phyloP scores from a whole-genome alignment of 441 rosid species.

The Pelargonium myrrhifolium region DNA sequence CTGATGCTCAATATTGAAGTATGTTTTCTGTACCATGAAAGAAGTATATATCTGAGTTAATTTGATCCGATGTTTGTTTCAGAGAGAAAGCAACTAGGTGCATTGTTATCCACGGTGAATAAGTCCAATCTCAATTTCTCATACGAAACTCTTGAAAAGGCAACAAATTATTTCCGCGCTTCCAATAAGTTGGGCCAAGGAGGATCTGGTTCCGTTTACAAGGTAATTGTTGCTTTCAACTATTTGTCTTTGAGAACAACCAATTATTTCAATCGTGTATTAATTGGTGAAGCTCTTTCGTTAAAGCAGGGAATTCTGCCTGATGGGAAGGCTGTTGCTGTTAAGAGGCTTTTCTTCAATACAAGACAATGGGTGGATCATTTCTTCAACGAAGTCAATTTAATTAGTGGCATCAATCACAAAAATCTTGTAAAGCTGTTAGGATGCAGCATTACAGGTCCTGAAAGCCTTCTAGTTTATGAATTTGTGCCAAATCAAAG shows the following conservation, averaged over 20 bases:
- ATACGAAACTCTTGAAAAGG: conserved; percentile 70
- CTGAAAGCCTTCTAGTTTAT: conserved; percentile 79
- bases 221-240: conserved; percentile 28
- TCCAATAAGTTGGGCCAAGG: conserved; percentile 83
- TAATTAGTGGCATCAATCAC: conserved; percentile 66
- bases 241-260: conserved; percentile 1
- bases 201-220: conserved; percentile 83
- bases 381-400: conserved; percentile 81
- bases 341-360: conserved; percentile 77
- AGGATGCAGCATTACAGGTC: conserved; percentile 85
- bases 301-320: conserved; percentile 51
- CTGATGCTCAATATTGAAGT: not conserved
- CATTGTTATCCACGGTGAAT: conserved; percentile 36
- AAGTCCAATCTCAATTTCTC: conserved; percentile 66
- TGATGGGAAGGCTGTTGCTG: conserved; percentile 57
- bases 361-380: conserved; percentile 90
- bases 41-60: not conserved
- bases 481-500: conserved; percentile 72
- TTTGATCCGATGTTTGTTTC: conserved; percentile 19
- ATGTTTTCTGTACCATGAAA: not conserved
- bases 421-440: conserved; percentile 69
- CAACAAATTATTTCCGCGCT: conserved; percentile 56
- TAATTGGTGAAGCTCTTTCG: not conserved
- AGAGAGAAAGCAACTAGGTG: conserved; percentile 66
- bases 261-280: conserved; percentile 4